Evolutionary conservation across 2,329 filamentous ascomycete genomes (phyloP), one percentile per base, ranked within the genome.

Genomic region (Penicillium freii): DNA sequence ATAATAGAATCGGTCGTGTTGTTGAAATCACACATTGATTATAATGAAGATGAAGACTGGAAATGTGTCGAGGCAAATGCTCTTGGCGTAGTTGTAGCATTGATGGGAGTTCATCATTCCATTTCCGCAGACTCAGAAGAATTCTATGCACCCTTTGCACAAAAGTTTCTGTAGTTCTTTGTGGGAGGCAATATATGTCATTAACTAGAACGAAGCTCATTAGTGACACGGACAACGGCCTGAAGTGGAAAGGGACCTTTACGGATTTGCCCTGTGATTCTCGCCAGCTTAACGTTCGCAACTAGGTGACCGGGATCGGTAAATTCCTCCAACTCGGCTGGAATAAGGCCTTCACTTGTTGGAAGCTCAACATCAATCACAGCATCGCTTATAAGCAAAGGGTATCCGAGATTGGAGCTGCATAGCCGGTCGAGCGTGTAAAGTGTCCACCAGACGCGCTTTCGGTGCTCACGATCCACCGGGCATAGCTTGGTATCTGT

Each of bases 371-470:
- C 33, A 36, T 36, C 33, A 36, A 36, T 36, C 15, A 36, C 33
- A 9, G 33, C 33, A 36, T 36, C 33, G 58, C 71, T 71, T 11
- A 80, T 71, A 8, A 74, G 72, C 1, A 74, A 69, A 0, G 78
- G 76, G 49, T 78, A 74, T 0, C 77, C 75, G 4, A 78, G 62
- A 38, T 76, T 75, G 0, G 75, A 73, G 3, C 74, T 75, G 67
- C 71, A 77, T 62, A 79, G 70, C 0, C 77, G 68, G 55, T 80
- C 78, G 23, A 80, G 69, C 9, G 70, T 74, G 43, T 79, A 80
- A 0, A 77, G 71, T 0, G 77, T 78, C 77, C 76, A 79, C 72
- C 75, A 79, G 1, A 79, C 67, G 1, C 77, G 67, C 8, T 71
- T 72, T 1, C 78, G 66, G 23, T 79, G 77, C 53, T 80, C 76